Percentiles rank a stretch among this genome's conserved stretches.
Conservation (phyloP, 345 rosid species). For the Adansonia digitata region DNA sequence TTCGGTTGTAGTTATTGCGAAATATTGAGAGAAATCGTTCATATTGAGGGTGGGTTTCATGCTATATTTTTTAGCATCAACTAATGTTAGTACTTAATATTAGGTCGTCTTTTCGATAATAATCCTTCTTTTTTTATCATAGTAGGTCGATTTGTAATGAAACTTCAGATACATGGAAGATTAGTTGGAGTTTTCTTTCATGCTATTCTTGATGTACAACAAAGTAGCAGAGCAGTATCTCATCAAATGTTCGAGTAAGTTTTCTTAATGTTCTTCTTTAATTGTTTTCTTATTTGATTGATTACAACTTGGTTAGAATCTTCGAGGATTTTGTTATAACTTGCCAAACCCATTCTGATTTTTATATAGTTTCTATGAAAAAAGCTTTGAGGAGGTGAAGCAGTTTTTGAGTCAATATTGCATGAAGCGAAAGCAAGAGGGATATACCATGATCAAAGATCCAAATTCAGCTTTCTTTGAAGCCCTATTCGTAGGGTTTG, state of each 20-base stretch:
- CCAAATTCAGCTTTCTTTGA: background rate
- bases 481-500: background rate
- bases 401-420: slow-evolving; percentile 41
- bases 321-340: background rate
- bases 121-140: background rate
- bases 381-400: slow-evolving; percentile 36
- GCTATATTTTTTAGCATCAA: background rate
- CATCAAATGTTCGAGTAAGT: background rate
- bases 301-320: background rate
- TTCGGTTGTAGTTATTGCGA: background rate
- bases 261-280: background rate
- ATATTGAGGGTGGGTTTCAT: background rate
- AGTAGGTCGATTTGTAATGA: background rate
- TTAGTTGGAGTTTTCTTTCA: background rate
- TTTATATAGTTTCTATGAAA: slow-evolving; percentile 31
- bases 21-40: slow-evolving; percentile 1
- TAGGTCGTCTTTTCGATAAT: too few relatives aligned
- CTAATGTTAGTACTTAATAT: background rate
- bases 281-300: background rate
- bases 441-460: slow-evolving; percentile 37
- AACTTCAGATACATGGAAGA: slow-evolving; percentile 4
- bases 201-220: background rate
- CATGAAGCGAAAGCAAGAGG: slow-evolving; percentile 27
- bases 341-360: background rate
- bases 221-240: background rate